Percentiles rank a stretch among this genome's conserved stretches.
These are phyloP conservation scores for Lasiosphaeris hirsuta DNA, from an alignment of 495 filamentous ascomycete genomes.

Conservation along the genomic window DNA sequence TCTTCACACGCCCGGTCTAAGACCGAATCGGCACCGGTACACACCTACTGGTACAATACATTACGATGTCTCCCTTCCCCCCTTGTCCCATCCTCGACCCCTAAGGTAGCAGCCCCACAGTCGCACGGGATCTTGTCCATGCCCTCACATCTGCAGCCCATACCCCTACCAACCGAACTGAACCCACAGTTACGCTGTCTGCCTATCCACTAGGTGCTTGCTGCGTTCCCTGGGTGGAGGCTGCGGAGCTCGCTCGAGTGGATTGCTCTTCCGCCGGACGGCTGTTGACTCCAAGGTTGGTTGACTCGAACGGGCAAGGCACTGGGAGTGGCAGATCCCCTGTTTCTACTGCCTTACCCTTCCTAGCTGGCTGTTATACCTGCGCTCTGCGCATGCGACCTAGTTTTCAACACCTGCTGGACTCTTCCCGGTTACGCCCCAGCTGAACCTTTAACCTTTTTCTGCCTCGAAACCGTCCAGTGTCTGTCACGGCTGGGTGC, in stretches of 20 bases:
- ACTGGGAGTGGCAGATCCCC: constrained; percentile 13
- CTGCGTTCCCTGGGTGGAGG: neutral
- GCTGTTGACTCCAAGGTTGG: constrained; percentile 7
- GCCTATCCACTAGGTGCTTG: neutral
- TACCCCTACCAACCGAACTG: constrained; percentile 1
- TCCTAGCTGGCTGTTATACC: neutral
- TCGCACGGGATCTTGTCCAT: constrained; percentile 22
- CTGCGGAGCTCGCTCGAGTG: constrained; percentile 5
- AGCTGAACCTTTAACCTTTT: neutral
- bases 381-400: neutral
- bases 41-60: neutral
- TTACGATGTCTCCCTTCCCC: neutral
- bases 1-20: neutral
- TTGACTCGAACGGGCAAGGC: constrained; percentile 21
- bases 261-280: constrained; percentile 6
- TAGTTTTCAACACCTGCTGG: neutral
- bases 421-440: constrained; percentile 5
- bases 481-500: neutral
- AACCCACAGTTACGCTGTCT: neutral
- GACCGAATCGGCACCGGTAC: constrained; percentile 21
- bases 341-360: constrained; percentile 2
- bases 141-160: constrained; percentile 1
- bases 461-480: neutral
- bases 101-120: constrained; percentile 14
- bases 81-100: constrained; percentile 1